Evolutionary conservation across 176 grass and related monocot species (phyloP).

Genomic region (Thalia dealbata): DNA sequence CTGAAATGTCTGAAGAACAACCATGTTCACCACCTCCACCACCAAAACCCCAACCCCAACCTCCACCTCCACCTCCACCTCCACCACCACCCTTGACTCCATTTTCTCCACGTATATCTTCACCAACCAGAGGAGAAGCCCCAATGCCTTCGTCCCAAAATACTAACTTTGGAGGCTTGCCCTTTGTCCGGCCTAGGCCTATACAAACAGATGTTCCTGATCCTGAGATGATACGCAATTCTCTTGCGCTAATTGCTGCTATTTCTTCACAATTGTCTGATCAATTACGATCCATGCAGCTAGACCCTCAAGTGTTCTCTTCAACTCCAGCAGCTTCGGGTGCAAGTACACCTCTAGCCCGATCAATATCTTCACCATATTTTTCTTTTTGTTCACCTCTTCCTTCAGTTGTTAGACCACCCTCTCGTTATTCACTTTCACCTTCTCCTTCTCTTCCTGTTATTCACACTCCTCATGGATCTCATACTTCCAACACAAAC

Average conservation of each 20-base stretch:
- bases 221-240: not conserved
- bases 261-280: constrained; percentile 22
- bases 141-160: constrained; percentile 24
- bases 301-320: constrained; percentile 10
- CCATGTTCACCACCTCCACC: constrained; percentile 5
- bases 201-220: constrained; percentile 17
- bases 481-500: not conserved
- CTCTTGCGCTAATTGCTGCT: not conserved
- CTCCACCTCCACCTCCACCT: not conserved
- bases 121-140: constrained; percentile 21
- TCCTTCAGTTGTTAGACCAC: not conserved
- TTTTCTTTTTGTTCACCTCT: not conserved
- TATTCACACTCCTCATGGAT: no score
- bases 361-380: not conserved
- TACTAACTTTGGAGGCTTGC: constrained; percentile 19
- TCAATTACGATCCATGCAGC: constrained; percentile 10
- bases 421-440: not conserved
- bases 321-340: constrained; percentile 3
- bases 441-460: not conserved
- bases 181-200: constrained; percentile 28
- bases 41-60: not conserved
- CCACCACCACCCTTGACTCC: not conserved
- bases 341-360: not conserved
- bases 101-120: not conserved
- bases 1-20: no score